Conservation (phyloP, 2,329 filamentous ascomycete genomes). For the Purpureocillium lavendulum region DNA sequence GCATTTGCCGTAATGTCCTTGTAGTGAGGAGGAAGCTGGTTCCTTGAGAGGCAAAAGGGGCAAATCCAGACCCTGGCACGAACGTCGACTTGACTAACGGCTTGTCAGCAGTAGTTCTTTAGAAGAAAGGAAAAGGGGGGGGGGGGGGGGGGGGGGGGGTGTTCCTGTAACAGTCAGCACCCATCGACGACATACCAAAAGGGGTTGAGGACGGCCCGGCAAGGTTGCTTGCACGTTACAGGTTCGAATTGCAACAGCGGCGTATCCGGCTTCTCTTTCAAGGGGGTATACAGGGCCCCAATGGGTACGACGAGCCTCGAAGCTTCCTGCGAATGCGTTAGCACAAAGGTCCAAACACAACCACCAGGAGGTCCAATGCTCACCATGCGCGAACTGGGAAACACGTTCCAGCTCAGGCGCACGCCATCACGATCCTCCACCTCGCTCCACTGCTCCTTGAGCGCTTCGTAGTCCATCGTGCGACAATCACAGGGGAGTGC, state of each 20-base stretch:
- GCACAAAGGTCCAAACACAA: too few species aligned
- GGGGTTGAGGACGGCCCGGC: slow-evolving; percentile 90
- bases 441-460: slow-evolving; percentile 95
- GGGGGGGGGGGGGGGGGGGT: too few species aligned
- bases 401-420: slow-evolving; percentile 96
- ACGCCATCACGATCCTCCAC: slow-evolving; percentile 95
- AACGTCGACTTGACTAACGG: slow-evolving; percentile 67
- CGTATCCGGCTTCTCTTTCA: slow-evolving; percentile 89
- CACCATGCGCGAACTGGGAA: slow-evolving; percentile 96
- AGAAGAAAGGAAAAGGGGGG: too few species aligned
- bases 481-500: not conserved
- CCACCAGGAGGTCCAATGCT: slow-evolving; percentile 20
- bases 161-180: too few species aligned
- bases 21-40: slow-evolving; percentile 76
- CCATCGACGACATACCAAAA: slow-evolving; percentile 62
- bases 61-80: slow-evolving; percentile 82
- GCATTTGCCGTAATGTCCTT: slow-evolving; percentile 81
- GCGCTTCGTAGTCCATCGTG: slow-evolving; percentile 79
- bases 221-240: slow-evolving; percentile 92
- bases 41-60: slow-evolving; percentile 78
- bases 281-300: slow-evolving; percentile 86
- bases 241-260: slow-evolving; percentile 92
- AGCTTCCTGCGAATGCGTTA: slow-evolving; percentile 60
- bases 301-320: slow-evolving; percentile 93
- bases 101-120: too few species aligned